Percentiles rank a stretch among this genome's conserved stretches.
phyloP scores from a whole-genome alignment of 73 alveolate species.

The Tetrahymena thermophila region DNA sequence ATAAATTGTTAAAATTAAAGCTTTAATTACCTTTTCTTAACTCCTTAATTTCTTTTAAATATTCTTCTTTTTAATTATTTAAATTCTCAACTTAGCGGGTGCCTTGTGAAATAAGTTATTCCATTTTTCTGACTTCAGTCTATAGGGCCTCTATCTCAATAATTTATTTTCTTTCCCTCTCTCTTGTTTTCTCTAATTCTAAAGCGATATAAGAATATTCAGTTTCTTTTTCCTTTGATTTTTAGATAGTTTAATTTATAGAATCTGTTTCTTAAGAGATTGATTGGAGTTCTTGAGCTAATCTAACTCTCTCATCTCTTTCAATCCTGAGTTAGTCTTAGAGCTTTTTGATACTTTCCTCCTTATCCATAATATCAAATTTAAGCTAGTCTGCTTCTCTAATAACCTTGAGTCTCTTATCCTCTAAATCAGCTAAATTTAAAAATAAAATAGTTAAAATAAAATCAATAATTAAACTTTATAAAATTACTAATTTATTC shows the following conservation, averaged over 20 bases:
- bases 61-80: conserved; percentile 29
- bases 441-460: background rate
- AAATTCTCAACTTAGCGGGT: conserved; percentile 12
- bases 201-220: conserved; percentile 14
- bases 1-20: background rate
- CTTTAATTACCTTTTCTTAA: background rate
- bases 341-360: background rate
- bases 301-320: background rate
- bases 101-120: background rate
- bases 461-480: background rate
- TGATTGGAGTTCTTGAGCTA: background rate
- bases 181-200: conserved; percentile 36
- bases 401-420: background rate
- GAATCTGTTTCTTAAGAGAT: background rate
- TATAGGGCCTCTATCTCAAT: conserved; percentile 16
- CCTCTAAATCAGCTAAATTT: background rate
- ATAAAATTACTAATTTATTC: background rate
- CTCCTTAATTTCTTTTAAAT: conserved; percentile 30
- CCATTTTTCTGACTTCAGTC: conserved; percentile 22
- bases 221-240: conserved; percentile 32
- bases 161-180: conserved; percentile 23
- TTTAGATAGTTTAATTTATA: background rate
- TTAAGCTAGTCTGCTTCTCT: background rate
- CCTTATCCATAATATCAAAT: background rate
- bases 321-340: background rate